These are phyloP conservation scores for Aspergillus hiratsukae DNA, from an alignment of 2,329 filamentous ascomycete species.

Conservation along the genomic window DNA sequence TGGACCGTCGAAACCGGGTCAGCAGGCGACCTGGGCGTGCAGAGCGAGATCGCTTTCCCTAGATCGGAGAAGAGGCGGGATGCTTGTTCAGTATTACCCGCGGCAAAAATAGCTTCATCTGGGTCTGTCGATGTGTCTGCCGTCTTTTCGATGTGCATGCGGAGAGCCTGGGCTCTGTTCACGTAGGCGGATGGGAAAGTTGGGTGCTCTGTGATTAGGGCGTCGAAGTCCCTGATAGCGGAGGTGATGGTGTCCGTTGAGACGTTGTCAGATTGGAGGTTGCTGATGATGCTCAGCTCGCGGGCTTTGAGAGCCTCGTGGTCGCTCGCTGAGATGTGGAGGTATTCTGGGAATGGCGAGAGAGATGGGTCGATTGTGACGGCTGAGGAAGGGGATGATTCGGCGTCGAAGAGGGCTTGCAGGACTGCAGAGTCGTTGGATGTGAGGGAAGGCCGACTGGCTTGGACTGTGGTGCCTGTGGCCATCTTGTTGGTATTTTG, in stretches of 20 bases:
- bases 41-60: slow-evolving; percentile 43
- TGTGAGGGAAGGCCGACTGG: slow-evolving; percentile 29
- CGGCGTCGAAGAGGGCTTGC: slow-evolving; percentile 44
- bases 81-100: slow-evolving; percentile 14
- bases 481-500: slow-evolving; percentile 2
- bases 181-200: slow-evolving; percentile 52
- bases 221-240: slow-evolving; percentile 37
- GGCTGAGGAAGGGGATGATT: slow-evolving; percentile 37
- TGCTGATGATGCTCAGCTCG: slow-evolving; percentile 39
- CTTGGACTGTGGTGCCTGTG: slow-evolving; percentile 19
- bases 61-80: slow-evolving; percentile 35
- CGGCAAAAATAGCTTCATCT: slow-evolving; percentile 22
- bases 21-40: slow-evolving; percentile 36
- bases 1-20: slow-evolving; percentile 45
- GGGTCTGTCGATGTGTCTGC: neutral
- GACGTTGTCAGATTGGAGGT: slow-evolving; percentile 25
- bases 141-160: slow-evolving; percentile 31
- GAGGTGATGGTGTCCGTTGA: slow-evolving; percentile 23
- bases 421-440: slow-evolving; percentile 44
- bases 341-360: slow-evolving; percentile 36
- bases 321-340: slow-evolving; percentile 32
- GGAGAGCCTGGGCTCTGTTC: slow-evolving; percentile 51
- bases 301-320: slow-evolving; percentile 36
- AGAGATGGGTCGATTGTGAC: slow-evolving; percentile 36
- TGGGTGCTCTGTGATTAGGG: slow-evolving; percentile 41